Conservation (phyloP, 148 eudicot species). For the Polygonum aviculare region DNA sequence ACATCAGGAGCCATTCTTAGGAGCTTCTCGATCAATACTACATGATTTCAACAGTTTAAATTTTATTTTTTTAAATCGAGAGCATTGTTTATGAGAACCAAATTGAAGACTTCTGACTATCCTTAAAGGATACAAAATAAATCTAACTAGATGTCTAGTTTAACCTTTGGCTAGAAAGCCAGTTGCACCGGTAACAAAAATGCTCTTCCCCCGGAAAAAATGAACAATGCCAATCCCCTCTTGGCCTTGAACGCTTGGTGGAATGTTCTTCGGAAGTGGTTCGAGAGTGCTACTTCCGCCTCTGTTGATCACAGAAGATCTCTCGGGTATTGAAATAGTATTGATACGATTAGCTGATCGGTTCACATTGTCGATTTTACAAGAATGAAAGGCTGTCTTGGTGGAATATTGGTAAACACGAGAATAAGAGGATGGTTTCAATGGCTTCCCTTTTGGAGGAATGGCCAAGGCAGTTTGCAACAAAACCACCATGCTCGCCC, state of each 20-base stretch:
- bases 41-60: conserved; percentile 11
- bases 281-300: neutral
- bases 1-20: conserved; percentile 83
- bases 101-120: too few species aligned
- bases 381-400: conserved; percentile 9
- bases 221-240: conserved; percentile 71
- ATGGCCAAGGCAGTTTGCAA: conserved; percentile 49
- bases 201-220: conserved; percentile 57
- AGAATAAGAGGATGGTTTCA: neutral
- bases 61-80: too few species aligned
- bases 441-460: conserved; percentile 23
- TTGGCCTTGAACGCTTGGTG: conserved; percentile 20
- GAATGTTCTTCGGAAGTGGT: too few species aligned
- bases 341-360: conserved; percentile 19
- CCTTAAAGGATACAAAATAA: too few species aligned
- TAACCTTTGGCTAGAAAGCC: conserved; percentile 96
- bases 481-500: conserved; percentile 72
- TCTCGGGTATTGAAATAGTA: conserved; percentile 47
- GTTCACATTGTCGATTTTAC: conserved; percentile 41
- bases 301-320: conserved; percentile 22
- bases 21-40: conserved; percentile 91
- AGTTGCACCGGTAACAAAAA: conserved; percentile 86
- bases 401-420: conserved; percentile 16
- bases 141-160: too few species aligned
- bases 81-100: too few species aligned